Conservation (phyloP, 345 rosid species). For the Ceriops zippeliana region DNA sequence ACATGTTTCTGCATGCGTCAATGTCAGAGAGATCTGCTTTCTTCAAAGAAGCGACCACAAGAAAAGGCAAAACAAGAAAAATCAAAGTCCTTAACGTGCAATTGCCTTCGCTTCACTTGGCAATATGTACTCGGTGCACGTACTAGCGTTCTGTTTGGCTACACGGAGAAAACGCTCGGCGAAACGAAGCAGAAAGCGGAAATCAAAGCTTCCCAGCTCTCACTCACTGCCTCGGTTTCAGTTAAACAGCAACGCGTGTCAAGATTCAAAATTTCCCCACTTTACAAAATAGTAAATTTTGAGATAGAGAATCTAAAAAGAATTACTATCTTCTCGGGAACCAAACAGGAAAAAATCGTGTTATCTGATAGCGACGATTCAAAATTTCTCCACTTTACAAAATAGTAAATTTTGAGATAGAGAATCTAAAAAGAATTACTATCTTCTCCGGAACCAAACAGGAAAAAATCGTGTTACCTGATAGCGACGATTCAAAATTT, state of each 20-base stretch:
- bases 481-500: not conserved
- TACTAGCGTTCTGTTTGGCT: not conserved
- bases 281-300: too few relatives aligned
- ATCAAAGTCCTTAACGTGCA: slow-evolving; percentile 4
- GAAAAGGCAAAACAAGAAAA: not conserved
- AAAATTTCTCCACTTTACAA: too few relatives aligned
- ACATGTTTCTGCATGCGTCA: too few relatives aligned
- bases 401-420: not conserved
- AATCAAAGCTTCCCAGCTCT: not conserved
- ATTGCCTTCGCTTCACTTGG: not conserved
- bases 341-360: slow-evolving; percentile 20
- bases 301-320: not conserved
- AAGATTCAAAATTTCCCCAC: too few relatives aligned
- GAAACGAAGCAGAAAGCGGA: not conserved
- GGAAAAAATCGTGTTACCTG: slow-evolving; percentile 28
- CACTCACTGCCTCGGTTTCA: not conserved
- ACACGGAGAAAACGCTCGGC: not conserved
- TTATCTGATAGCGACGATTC: slow-evolving; percentile 23
- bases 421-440: too few relatives aligned
- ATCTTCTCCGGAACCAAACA: too few relatives aligned
- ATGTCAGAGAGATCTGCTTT: too few relatives aligned
- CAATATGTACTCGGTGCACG: not conserved
- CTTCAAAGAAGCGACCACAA: not conserved
- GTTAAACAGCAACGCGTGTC: too few relatives aligned
- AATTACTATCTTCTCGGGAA: slow-evolving; percentile 23